phyloP scores from a whole-genome alignment of 2,329 filamentous ascomycete species.

The Beauveria asiatica region DNA sequence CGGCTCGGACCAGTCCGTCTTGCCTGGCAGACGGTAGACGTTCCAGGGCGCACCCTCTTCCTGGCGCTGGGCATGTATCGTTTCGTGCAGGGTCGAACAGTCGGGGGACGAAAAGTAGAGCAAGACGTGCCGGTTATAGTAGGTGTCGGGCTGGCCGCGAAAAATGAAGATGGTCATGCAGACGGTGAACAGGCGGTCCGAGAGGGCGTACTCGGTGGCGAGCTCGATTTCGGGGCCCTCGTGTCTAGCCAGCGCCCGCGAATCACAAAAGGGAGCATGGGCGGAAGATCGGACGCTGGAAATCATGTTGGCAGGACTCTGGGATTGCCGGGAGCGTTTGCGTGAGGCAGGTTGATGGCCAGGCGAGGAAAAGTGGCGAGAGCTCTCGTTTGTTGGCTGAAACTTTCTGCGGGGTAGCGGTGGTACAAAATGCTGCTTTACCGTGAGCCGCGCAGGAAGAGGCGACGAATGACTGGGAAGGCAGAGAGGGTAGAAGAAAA shows the following conservation, averaged over 20 bases:
- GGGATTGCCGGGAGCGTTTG: background rate
- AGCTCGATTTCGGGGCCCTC: background rate
- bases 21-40: conserved; percentile 7
- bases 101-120: conserved; percentile 15
- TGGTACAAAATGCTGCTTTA: background rate
- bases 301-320: background rate
- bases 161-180: conserved; percentile 12
- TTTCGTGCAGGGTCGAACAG: conserved; percentile 9
- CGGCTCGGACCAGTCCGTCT: conserved; percentile 11
- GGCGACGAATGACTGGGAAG: no score
- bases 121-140: conserved; percentile 13
- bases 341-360: background rate
- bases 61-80: conserved; percentile 12
- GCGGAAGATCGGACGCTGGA: background rate
- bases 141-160: conserved; percentile 11
- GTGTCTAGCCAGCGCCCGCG: background rate
- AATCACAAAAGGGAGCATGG: background rate
- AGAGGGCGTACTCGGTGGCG: conserved; percentile 4
- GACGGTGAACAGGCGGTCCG: conserved; percentile 5
- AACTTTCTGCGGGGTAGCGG: conserved; percentile 4
- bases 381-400: background rate
- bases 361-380: conserved; percentile 4
- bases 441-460: background rate
- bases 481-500: background rate
- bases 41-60: conserved; percentile 7